Base-by-base conservation (phyloP, 2,329 filamentous ascomycete genomes). In the Mollisiaceae sp. region DNA sequence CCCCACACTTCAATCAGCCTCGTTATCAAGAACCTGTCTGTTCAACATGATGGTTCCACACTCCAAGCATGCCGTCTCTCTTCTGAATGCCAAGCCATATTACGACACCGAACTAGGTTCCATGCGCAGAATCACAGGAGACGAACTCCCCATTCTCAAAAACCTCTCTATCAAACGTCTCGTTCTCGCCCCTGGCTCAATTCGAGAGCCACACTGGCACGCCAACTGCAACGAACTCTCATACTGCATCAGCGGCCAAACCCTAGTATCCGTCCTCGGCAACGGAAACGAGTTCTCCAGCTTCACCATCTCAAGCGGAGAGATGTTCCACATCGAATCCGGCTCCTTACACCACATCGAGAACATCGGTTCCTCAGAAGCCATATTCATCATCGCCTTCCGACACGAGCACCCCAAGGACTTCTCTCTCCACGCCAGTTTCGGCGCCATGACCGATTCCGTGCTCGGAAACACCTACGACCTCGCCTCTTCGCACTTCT, bases 121-220 rank as follows among this genome's bases (percentile, higher is more conserved):
- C 8, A 22, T 50, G 2, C 45, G 45, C n/a, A 50, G 45, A 22
- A 12, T 50, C 45, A 50, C 45, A 50, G n/a, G 8, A 50, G 45
- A 50, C 6, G 45, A 50, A 8, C 45, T 50, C 1, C 45, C 45
- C n/a, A 24, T 22, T 9, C 45, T 50, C 8, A 22, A 50, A n/a
- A 50, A 50, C 45, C 45, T 50, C 1, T 50, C 45, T 22, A 22
- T 50, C 45, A 24, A 50, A n/a, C 45, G 45, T 14, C 45, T 50
- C 45, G 45, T 50, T 24, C 45, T 50, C n/a, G n/a, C 45, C 22
- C 45, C 45, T 22, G 45, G 45, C 1, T 50, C 45, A 8, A 50
- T 50, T n/a, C 45, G 45, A 22, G 45, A 50, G 45, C 45, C 45
- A 24, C 45, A 50, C n/a, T 50, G 45, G 45, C 45, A 50, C 45